Evolutionary conservation across 805 yeast genomes (phyloP), one percentile per base, ranked within the genome.

Genomic region (Cyberlindnera sargentensis): DNA sequence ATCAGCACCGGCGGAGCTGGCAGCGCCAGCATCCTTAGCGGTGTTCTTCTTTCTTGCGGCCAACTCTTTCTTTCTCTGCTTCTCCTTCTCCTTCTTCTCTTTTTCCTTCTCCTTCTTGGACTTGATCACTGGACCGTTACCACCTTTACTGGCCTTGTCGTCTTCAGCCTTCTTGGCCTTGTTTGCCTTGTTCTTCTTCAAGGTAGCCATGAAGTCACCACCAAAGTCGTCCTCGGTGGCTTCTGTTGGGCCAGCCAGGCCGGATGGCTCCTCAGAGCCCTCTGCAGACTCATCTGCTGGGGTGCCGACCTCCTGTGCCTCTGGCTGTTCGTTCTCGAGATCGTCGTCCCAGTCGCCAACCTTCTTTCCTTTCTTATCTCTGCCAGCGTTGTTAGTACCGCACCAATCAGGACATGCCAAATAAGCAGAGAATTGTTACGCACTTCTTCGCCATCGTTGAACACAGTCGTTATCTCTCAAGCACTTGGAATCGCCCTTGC

Each of bases 41-140:
- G 51, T 37, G 11, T 76, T 81, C 66, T 88, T 89, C 77, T 88
- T 89, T 67, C 80, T 83, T 43, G 81, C 84, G 36, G 96, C 95
- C 47, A 80, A 77, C 55, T 87, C 95, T 69, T 87, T 89, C 82
- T 91, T 91, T 65, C 81, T 76, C 55, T 82, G 86, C 73, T 91
- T 91, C 62, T 85, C 95, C 52, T 78, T 80, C 64, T 90, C 96
- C 65, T 91, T 95, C 79, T 86, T 87, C 66, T 93, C 95, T 70
- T 82, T 90, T 70, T 91, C 95, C 68, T 84, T 85, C 60, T 85
- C 98, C 68, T 91, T 89, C 76, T 91, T 93, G 45, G 91, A 79
- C 66, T 90, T 88, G 60, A 89, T 72, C 51, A 79, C 75, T 39
- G 91, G 88, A 29, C 77, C 88, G 30, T 61, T 66, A 39, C 73